Evolutionary conservation across 192 early-diverging fungal species (phyloP).

Genomic region (Podila minutissima): DNA sequence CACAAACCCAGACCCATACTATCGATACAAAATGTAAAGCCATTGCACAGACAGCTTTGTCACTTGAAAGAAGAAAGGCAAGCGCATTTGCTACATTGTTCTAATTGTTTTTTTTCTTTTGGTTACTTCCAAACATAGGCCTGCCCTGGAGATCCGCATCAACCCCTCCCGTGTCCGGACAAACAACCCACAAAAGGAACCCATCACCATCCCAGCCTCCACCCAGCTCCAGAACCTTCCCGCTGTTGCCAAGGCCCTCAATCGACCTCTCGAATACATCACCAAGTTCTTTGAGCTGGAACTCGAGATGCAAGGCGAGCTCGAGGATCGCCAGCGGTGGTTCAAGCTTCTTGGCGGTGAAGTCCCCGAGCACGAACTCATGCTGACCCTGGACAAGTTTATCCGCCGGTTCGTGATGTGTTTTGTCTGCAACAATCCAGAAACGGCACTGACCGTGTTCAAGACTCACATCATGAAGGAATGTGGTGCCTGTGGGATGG

Average conservation of each 20-base stretch:
- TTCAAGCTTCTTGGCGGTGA: constrained; percentile 31
- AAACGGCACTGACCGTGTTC: constrained; percentile 81
- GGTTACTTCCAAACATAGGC: constrained; percentile 10
- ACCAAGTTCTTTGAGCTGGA: constrained; percentile 47
- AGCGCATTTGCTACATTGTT: too few relatives aligned
- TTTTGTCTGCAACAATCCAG: constrained; percentile 90
- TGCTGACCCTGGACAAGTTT: constrained; percentile 81
- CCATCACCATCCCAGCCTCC: constrained; percentile 34
- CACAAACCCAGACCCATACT: constrained; percentile 51
- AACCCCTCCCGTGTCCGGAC: constrained; percentile 40
- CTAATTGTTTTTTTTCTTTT: background rate
- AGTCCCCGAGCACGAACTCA: constrained; percentile 21
- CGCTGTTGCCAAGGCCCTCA: constrained; percentile 28
- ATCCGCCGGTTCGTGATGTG: constrained; percentile 97
- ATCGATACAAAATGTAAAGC: constrained; percentile 50
- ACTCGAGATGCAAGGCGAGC: constrained; percentile 33
- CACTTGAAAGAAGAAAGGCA: background rate
- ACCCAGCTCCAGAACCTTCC: constrained; percentile 44
- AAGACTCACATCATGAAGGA: constrained; percentile 46
- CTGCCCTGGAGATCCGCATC: constrained; percentile 43
- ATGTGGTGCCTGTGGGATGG: constrained; percentile 47
- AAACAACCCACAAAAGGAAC: constrained; percentile 30
- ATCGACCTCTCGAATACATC: constrained; percentile 41
- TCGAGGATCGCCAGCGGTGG: constrained; percentile 39
- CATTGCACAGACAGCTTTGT: background rate